Evolutionary conservation across 2,329 filamentous ascomycete genomes (phyloP), one percentile per base, ranked within the genome.

Genomic region (Plectosphaerella cucumerina): DNA sequence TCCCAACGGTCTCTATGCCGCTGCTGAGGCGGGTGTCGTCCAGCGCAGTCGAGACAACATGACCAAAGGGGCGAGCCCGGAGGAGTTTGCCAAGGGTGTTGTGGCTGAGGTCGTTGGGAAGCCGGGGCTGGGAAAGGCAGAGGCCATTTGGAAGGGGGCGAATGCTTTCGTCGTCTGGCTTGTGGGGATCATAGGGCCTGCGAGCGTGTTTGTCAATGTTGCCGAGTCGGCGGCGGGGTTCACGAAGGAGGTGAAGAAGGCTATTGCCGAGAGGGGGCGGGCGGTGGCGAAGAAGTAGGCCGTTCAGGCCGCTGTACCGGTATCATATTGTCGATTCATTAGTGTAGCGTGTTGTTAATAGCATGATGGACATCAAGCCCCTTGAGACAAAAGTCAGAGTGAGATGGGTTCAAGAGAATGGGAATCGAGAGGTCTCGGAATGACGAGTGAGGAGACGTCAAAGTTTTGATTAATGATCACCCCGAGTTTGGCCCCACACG

Each of bases 111-210:
- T 47, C 20, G 39, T 42, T 11, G 10, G 5, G 6, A 37, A 41
- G 21, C n/a, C 20, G 4, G 20, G 18, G 6, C 14, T 14, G 11
- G 31, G 37, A 15, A 48, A 48, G 3, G 23, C n/a, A 15, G 22
- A 39, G 9, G 43, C 43, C 33, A 12, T 53, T 5, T 54, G 52
- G 52, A 49, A 52, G 33, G 52, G 52, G 3, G 44, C 52, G 4
- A 54, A 54, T 20, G 52, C 52, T 1, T 50, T 42, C 18, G 26
- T 51, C 4, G 42, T 52, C 5, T 54, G 52, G 52, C 18, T 54
- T 1, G 22, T 54, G 1, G 42, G 74, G 2, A 62, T 66, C 54
- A 73, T 72, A 2, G 70, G 67, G 10, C 67, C 64, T 43, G 72
- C 57, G 22, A 60, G 56, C 18, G 54, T 43, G 1, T 65, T 61